Evolutionary conservation across 73 alveolate genomes (phyloP).

Genomic region (Tetrahymena thermophila): DNA sequence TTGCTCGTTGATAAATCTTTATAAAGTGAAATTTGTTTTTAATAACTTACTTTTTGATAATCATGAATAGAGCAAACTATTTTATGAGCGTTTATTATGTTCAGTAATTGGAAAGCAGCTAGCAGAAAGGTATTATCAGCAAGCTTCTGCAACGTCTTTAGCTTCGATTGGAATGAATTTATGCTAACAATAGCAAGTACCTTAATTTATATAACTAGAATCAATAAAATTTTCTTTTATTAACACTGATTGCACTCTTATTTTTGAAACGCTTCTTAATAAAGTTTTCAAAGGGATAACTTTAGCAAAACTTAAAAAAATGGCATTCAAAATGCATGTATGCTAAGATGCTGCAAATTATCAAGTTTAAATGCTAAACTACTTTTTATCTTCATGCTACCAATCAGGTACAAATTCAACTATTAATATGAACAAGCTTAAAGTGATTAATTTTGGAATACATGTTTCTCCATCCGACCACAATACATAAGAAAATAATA

Average conservation of each 20-base stretch:
- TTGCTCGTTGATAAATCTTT: background rate
- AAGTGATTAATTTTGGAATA: background rate
- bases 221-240: background rate
- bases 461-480: background rate
- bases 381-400: background rate
- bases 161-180: background rate
- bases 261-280: background rate
- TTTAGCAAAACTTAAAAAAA: background rate
- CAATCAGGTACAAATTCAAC: background rate
- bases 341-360: background rate
- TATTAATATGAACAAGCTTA: background rate
- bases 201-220: background rate
- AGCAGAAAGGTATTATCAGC: background rate
- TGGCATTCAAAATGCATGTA: background rate
- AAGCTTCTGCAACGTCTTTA: background rate
- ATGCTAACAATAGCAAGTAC: background rate
- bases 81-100: background rate
- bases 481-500: background rate
- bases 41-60: background rate
- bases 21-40: background rate
- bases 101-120: background rate
- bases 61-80: background rate
- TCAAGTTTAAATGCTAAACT: background rate
- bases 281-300: background rate
- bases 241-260: background rate